Conservation (phyloP, 225 moss, liverwort and hornwort genomes). For the Physcomitrium patens region DNA sequence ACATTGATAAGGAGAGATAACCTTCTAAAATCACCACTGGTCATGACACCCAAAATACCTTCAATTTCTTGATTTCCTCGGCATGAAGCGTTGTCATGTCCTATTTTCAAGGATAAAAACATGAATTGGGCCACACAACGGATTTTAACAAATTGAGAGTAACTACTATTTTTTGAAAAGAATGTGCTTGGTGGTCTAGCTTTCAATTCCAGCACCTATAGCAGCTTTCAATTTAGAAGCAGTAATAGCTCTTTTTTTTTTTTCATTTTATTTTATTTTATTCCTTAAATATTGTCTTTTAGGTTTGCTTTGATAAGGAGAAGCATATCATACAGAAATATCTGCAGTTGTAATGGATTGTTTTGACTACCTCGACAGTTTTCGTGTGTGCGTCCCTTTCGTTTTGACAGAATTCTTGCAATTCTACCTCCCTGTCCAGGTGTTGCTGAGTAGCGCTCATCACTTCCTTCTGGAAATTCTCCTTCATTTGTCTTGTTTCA, state of each 20-base stretch:
- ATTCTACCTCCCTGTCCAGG: conserved; percentile 45
- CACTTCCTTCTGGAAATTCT: conserved; percentile 45
- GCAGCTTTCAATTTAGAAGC: not conserved
- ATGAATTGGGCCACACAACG: conserved; percentile 1
- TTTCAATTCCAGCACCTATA: not conserved
- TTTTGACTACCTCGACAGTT: conserved; percentile 36
- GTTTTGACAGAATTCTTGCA: conserved; percentile 46
- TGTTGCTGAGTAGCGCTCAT: conserved; percentile 44
- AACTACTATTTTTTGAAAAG: too few species aligned
- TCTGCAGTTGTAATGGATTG: not conserved
- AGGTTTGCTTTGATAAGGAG: too few species aligned
- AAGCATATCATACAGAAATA: not conserved
- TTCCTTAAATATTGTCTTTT: too few species aligned
- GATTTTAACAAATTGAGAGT: too few species aligned
- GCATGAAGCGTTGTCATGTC: conserved; percentile 47
- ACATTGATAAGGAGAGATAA: conserved; percentile 37
- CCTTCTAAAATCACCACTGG: conserved; percentile 44
- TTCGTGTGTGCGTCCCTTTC: conserved; percentile 44
- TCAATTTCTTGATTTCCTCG: conserved; percentile 54
- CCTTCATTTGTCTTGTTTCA: conserved; percentile 40
- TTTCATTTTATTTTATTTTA: too few species aligned
- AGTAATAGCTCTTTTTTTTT: too few species aligned
- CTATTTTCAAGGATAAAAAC: conserved; percentile 27
- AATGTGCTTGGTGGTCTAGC: not conserved
- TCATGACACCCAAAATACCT: conserved; percentile 49